Percentiles rank a stretch among this genome's conserved stretches.
Evolutionary conservation across 352 stramenopile genomes (phyloP).

Genomic region (Globisporangium nodosum): DNA sequence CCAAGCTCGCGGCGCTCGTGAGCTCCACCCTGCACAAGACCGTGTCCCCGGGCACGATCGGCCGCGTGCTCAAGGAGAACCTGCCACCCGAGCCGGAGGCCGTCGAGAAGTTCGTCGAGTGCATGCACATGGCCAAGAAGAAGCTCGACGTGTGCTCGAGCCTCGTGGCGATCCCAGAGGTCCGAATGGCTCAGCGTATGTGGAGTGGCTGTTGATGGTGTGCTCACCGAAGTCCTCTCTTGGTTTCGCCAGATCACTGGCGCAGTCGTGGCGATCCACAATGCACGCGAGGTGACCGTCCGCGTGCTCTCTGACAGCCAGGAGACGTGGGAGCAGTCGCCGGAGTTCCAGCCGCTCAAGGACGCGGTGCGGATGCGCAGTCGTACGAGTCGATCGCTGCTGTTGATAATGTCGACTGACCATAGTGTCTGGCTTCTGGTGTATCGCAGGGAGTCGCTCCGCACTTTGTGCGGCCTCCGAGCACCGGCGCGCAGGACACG

Average conservation of each 20-base stretch:
- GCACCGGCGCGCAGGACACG: not conserved
- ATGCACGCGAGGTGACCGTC: constrained; percentile 2
- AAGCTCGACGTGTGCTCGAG: constrained; percentile 7
- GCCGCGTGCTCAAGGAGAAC: constrained; percentile 6
- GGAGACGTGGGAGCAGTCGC: constrained; percentile 3
- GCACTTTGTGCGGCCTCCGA: constrained; percentile 4
- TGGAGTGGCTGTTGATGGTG: not conserved
- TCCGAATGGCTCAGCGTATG: not conserved
- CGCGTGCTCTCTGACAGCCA: constrained; percentile 7
- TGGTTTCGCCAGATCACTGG: not conserved
- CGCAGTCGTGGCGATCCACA: constrained; percentile 1
- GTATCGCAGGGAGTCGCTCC: constrained; percentile 1
- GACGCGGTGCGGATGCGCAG: not conserved
- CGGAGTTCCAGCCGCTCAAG: constrained; percentile 8
- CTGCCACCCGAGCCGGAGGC: constrained; percentile 5
- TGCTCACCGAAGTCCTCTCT: not conserved
- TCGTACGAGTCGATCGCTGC: not conserved
- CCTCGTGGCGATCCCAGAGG: not conserved
- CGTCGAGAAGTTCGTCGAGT: constrained; percentile 6
- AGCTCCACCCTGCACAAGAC: constrained; percentile 4
- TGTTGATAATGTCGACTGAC: not conserved
- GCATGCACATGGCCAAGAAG: constrained; percentile 9
- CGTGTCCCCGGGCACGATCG: constrained; percentile 8
- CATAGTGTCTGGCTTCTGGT: not conserved
- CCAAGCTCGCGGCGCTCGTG: constrained; percentile 8